phyloP scores from a whole-genome alignment of 257 asterid species.

The Coffea eugenioides region DNA sequence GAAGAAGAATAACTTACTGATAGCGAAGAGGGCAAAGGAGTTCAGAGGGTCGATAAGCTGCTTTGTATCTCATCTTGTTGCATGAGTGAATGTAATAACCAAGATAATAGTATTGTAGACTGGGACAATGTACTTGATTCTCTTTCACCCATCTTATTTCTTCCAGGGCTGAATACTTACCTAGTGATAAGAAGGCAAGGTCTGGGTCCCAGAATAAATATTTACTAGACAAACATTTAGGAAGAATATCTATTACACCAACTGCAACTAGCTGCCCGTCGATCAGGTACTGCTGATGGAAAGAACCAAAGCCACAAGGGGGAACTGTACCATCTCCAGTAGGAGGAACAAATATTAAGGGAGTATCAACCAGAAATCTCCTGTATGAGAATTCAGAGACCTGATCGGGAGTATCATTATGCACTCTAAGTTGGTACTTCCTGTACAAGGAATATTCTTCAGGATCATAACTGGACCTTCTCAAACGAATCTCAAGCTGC shows the following conservation, averaged over 20 bases:
- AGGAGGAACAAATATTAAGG: slow-evolving; percentile 65
- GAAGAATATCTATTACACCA: slow-evolving; percentile 91
- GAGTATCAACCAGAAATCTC: slow-evolving; percentile 89
- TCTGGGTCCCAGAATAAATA: slow-evolving; percentile 99
- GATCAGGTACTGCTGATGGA: slow-evolving; percentile 93
- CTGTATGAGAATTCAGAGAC: slow-evolving; percentile 78
- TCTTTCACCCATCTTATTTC: slow-evolving; percentile 78
- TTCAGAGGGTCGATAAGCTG: slow-evolving; percentile 91
- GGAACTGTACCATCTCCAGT: slow-evolving; percentile 55
- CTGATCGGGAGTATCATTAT: slow-evolving; percentile 73
- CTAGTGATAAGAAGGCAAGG: slow-evolving; percentile 78
- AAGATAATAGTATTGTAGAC: slow-evolving; percentile 93
- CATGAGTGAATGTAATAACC: slow-evolving; percentile 98
- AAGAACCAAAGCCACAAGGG: slow-evolving; percentile 92
- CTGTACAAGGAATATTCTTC: slow-evolving; percentile 88
- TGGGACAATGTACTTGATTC: slow-evolving; percentile 73
- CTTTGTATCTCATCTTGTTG: slow-evolving; percentile 96
- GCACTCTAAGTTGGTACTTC: slow-evolving; percentile 87
- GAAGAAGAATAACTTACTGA: slow-evolving; percentile 55
- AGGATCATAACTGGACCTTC: slow-evolving; percentile 66
- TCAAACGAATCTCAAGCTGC: slow-evolving; percentile 64
- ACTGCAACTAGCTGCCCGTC: slow-evolving; percentile 93
- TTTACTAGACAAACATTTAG: slow-evolving; percentile 92
- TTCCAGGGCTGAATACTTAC: slow-evolving; percentile 84
- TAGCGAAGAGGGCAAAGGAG: slow-evolving; percentile 95